Evolutionary conservation across 177 flowering plant species (phyloP).

Genomic region (Vitis hybrid): DNA sequence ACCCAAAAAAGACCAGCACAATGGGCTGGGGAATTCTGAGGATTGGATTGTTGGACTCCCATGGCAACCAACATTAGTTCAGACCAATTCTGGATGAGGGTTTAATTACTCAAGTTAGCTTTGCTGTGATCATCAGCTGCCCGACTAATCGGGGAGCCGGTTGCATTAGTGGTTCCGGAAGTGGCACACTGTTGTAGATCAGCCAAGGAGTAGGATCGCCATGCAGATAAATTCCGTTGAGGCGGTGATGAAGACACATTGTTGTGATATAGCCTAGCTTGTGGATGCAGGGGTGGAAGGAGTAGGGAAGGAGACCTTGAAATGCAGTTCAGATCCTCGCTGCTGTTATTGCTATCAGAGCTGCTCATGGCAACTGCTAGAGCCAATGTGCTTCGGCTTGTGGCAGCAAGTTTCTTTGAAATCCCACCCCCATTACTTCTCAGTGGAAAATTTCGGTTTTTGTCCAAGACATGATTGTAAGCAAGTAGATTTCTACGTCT

Average conservation of each 20-base stretch:
- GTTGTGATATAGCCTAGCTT: slow-evolving; percentile 16
- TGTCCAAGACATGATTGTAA: slow-evolving; percentile 43
- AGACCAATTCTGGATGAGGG: not conserved
- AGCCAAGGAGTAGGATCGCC: slow-evolving; percentile 42
- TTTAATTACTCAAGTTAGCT: slow-evolving; percentile 3
- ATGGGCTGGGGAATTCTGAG: too few species aligned
- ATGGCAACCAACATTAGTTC: too few species aligned
- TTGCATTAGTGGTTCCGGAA: not conserved
- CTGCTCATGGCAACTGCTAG: slow-evolving; percentile 53
- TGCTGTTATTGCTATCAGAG: slow-evolving; percentile 43
- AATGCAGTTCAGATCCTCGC: slow-evolving; percentile 33
- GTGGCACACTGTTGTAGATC: slow-evolving; percentile 34
- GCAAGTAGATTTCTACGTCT: slow-evolving; percentile 77
- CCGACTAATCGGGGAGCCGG: not conserved
- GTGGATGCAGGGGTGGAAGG: slow-evolving; percentile 53
- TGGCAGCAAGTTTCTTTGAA: slow-evolving; percentile 52
- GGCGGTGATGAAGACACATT: slow-evolving; percentile 13
- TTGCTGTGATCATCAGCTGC: not conserved
- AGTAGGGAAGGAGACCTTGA: slow-evolving; percentile 28
- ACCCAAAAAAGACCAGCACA: too few species aligned
- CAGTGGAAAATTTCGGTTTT: slow-evolving; percentile 26
- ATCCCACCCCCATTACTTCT: slow-evolving; percentile 50
- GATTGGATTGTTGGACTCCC: too few species aligned
- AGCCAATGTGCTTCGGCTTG: slow-evolving; percentile 56
- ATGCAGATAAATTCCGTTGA: slow-evolving; percentile 15